phyloP scores from a whole-genome alignment of 2,329 filamentous ascomycete species.

The Penicillium sp. region DNA sequence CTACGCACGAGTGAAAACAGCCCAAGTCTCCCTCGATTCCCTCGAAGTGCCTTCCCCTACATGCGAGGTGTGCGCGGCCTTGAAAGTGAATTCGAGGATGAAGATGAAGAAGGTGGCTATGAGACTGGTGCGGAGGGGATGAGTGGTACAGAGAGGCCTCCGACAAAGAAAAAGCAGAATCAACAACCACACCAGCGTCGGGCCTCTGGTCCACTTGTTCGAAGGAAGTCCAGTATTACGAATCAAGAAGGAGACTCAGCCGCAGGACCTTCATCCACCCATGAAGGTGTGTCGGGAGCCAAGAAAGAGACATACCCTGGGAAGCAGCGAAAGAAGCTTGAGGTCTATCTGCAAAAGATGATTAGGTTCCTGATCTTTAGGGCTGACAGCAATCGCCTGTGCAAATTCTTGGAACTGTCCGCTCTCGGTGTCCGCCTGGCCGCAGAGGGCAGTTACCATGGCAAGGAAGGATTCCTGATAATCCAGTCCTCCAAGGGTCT shows the following conservation, averaged over 20 bases:
- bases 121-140: slow-evolving; percentile 62
- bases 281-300: slow-evolving; percentile 39
- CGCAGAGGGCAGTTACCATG: slow-evolving; percentile 94
- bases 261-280: slow-evolving; percentile 33
- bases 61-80: slow-evolving; percentile 76
- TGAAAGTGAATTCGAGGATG: slow-evolving; percentile 76
- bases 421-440: slow-evolving; percentile 90
- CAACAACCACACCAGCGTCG: slow-evolving; percentile 40
- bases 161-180: slow-evolving; percentile 49
- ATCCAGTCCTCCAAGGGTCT: slow-evolving; percentile 89
- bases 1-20: slow-evolving; percentile 66
- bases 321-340: slow-evolving; percentile 78
- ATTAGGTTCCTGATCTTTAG: slow-evolving; percentile 96
- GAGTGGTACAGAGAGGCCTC: slow-evolving; percentile 64
- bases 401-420: slow-evolving; percentile 92
- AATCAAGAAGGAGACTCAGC: slow-evolving; percentile 42
- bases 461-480: slow-evolving; percentile 91
- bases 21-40: slow-evolving; percentile 85
- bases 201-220: slow-evolving; percentile 57
- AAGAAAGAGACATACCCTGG: slow-evolving; percentile 68
- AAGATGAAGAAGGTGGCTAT: slow-evolving; percentile 52
- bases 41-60: slow-evolving; percentile 84
- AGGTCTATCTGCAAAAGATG: slow-evolving; percentile 89
- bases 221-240: slow-evolving; percentile 58
- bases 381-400: slow-evolving; percentile 90